A percentile compares a stretch with the other conserved stretches of the same genome.
Evolutionary conservation across 768 basidiomycete genomes (phyloP).

Genomic region (Calocera cornea): DNA sequence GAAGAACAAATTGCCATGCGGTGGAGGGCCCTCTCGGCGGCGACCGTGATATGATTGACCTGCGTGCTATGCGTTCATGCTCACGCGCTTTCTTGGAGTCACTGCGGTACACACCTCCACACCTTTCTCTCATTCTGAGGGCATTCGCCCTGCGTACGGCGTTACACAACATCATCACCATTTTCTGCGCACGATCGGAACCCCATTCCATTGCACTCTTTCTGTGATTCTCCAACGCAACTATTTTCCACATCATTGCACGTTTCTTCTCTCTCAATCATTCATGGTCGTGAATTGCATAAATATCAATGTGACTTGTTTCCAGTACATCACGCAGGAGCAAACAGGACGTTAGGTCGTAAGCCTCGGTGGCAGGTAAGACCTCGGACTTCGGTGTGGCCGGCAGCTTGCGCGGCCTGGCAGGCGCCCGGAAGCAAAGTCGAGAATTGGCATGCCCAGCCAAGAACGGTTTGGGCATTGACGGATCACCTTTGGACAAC

Average conservation of each 20-base stretch:
- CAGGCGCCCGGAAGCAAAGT: neutral
- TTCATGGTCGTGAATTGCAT: slow-evolving; percentile 1
- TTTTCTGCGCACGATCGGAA: neutral
- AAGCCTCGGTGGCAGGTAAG: neutral
- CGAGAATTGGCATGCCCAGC: neutral
- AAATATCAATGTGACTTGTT: slow-evolving; percentile 1
- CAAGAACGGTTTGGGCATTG: too few relatives aligned
- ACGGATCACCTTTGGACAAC: neutral
- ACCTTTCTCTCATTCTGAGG: neutral
- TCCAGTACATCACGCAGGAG: neutral
- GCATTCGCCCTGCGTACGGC: neutral
- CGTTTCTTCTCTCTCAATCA: neutral
- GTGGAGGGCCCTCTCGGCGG: neutral
- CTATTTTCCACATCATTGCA: neutral
- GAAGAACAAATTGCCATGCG: neutral
- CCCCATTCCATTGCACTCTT: neutral
- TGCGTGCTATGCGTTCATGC: neutral
- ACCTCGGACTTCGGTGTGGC: neutral
- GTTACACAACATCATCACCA: neutral
- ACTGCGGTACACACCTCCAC: neutral
- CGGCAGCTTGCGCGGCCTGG: neutral
- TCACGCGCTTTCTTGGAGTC: neutral
- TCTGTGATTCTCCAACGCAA: neutral
- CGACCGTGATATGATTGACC: neutral
- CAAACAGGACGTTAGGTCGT: neutral